Percentiles rank a stretch among this genome's conserved stretches.
Evolutionary conservation across 2,329 filamentous ascomycete genomes (phyloP).

Genomic region (Trichoderma citrinoviride): DNA sequence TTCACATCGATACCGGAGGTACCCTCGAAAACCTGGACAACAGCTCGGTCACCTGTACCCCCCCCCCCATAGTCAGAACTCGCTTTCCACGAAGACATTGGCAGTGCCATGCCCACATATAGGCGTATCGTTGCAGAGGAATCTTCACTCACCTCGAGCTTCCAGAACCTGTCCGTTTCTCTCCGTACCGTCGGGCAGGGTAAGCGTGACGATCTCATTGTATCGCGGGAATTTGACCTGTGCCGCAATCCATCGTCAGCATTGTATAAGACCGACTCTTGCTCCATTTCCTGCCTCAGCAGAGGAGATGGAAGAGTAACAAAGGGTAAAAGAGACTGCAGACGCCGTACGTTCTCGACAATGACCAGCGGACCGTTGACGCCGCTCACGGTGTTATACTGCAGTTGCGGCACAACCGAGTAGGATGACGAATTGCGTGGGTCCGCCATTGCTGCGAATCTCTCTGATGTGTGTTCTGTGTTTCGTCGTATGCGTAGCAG

Average conservation of each 20-base stretch:
- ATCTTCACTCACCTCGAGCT: constrained; percentile 71
- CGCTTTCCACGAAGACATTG: constrained; percentile 7
- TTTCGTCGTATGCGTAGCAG: not conserved
- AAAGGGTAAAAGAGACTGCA: not conserved
- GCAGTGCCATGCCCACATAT: not conserved
- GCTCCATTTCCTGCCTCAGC: not conserved
- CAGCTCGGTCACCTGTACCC: constrained; percentile 74
- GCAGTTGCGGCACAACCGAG: constrained; percentile 62
- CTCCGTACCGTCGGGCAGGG: constrained; percentile 90
- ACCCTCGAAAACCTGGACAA: constrained; percentile 98
- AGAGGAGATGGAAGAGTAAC: not conserved
- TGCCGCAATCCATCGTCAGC: constrained; percentile 29
- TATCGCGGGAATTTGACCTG: constrained; percentile 96
- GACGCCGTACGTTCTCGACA: constrained; percentile 74
- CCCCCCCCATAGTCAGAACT: constrained; percentile 26
- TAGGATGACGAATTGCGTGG: constrained; percentile 59
- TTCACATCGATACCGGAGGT: constrained; percentile 98
- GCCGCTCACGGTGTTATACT: constrained; percentile 97
- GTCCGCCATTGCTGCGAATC: constrained; percentile 48
- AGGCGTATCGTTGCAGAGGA: not conserved
- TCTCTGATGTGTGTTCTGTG: not conserved
- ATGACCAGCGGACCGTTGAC: constrained; percentile 98
- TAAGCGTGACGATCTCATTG: constrained; percentile 97
- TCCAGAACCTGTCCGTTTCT: constrained; percentile 95
- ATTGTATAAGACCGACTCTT: constrained; percentile 15